A percentile compares a stretch with the other conserved stretches of the same genome.
Conservation (phyloP, 495 filamentous ascomycete genomes). For the Aspergillus bertholletiae region DNA sequence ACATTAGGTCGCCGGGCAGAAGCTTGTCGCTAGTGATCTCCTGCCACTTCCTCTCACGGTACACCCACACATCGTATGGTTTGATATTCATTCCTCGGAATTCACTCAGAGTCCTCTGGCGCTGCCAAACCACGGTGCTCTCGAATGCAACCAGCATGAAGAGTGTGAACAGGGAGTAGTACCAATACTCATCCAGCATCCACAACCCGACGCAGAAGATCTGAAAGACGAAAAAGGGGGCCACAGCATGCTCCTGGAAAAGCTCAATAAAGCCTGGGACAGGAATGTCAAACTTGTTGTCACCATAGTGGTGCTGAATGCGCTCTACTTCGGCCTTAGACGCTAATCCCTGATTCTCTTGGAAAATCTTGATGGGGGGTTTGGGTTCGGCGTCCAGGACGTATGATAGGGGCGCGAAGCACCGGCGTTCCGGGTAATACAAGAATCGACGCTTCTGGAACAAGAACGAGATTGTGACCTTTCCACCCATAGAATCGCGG, state of each 20-base stretch:
- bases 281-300: slow-evolving; percentile 96
- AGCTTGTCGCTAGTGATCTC: slow-evolving; percentile 92
- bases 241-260: slow-evolving; percentile 97
- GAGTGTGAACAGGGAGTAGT: slow-evolving; percentile 97
- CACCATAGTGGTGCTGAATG: slow-evolving; percentile 87
- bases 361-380: slow-evolving; percentile 71
- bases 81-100: slow-evolving; percentile 99
- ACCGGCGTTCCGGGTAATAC: slow-evolving; percentile 62
- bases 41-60: slow-evolving; percentile 77
- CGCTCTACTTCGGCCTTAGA: slow-evolving; percentile 68
- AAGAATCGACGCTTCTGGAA: slow-evolving; percentile 98
- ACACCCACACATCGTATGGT: slow-evolving; percentile 91
- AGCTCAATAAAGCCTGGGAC: slow-evolving; percentile 93
- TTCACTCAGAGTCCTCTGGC: slow-evolving; percentile 92
- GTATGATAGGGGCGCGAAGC: slow-evolving; percentile 80
- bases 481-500: slow-evolving; percentile 67
- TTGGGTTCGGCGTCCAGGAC: slow-evolving; percentile 81
- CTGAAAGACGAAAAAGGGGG: slow-evolving; percentile 99
- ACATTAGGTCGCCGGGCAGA: slow-evolving; percentile 93
- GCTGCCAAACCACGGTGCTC: slow-evolving; percentile 98
- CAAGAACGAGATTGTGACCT: slow-evolving; percentile 78
- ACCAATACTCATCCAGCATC: slow-evolving; percentile 99
- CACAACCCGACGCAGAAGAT: slow-evolving; percentile 97
- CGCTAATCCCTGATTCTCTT: slow-evolving; percentile 69
- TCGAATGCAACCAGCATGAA: slow-evolving; percentile 98